Conservation (phyloP, 257 asterid species). For the Nicotiana paniculata region DNA sequence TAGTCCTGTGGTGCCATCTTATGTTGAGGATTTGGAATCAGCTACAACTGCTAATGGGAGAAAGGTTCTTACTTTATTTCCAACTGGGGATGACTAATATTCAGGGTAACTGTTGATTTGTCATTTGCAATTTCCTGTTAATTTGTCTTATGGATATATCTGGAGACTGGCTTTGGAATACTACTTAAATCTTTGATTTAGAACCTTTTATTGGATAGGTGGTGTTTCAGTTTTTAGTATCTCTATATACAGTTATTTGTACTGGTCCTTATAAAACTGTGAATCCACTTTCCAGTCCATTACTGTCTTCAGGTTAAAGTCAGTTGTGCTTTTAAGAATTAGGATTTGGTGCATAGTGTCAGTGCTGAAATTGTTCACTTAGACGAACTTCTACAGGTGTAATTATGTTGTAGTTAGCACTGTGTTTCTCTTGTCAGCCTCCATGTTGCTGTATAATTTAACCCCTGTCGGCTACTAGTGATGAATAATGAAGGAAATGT, state of each 20-base stretch:
- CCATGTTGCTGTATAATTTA: slow-evolving; percentile 7
- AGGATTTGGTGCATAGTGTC: slow-evolving; percentile 18
- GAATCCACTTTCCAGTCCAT: slow-evolving; percentile 12
- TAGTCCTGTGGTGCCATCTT: slow-evolving; percentile 26
- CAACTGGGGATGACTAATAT: slow-evolving; percentile 55
- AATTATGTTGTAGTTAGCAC: slow-evolving; percentile 22
- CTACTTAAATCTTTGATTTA: slow-evolving; percentile 14
- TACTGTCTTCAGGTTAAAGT: slow-evolving; percentile 10
- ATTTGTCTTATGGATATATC: slow-evolving; percentile 11
- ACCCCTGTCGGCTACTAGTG: slow-evolving; percentile 17
- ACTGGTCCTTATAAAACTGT: slow-evolving; percentile 1
- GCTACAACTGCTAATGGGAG: slow-evolving; percentile 43
- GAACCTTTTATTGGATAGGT: slow-evolving; percentile 15
- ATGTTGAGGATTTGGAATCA: slow-evolving; percentile 55
- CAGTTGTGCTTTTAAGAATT: neutral
- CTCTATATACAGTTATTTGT: neutral
- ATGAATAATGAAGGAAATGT: slow-evolving; percentile 34
- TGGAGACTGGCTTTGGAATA: slow-evolving; percentile 23
- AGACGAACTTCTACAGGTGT: slow-evolving; percentile 20
- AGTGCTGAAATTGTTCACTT: slow-evolving; percentile 15
- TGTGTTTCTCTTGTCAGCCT: slow-evolving; percentile 4
- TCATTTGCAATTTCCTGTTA: slow-evolving; percentile 9
- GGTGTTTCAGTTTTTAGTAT: slow-evolving; percentile 16
- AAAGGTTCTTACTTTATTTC: slow-evolving; percentile 73
- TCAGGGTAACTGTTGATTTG: slow-evolving; percentile 10